A percentile compares a stretch with the other conserved stretches of the same genome.
These are phyloP conservation scores for Geranium rotundifolium DNA, from an alignment of 345 rosid species.

Conservation along the genomic window DNA sequence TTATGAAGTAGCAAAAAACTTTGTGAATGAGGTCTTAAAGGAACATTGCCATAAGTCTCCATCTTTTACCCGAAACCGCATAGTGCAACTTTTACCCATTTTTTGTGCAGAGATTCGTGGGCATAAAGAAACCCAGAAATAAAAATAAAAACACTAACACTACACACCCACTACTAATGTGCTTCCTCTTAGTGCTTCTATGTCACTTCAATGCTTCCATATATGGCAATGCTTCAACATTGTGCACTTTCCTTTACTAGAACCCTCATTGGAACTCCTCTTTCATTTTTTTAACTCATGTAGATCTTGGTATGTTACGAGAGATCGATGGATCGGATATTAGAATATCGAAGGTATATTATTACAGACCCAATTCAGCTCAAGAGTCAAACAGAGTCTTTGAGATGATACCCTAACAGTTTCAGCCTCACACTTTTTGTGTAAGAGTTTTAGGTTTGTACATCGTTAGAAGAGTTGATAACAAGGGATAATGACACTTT, in stretches of 20 bases:
- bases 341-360: too few relatives aligned
- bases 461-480: too few relatives aligned
- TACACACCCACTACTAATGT: background rate
- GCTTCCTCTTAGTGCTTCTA: background rate
- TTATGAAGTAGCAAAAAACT: background rate
- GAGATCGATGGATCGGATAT: too few relatives aligned
- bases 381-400: too few relatives aligned
- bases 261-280: background rate
- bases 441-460: too few relatives aligned
- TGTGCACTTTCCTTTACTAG: slow-evolving; percentile 12
- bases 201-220: slow-evolving; percentile 12
- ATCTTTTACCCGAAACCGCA: background rate
- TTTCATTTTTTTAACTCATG: too few relatives aligned
- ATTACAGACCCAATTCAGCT: too few relatives aligned
- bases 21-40: slow-evolving; percentile 3
- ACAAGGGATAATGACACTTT: too few relatives aligned
- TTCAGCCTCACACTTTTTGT: too few relatives aligned
- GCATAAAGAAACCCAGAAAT: slow-evolving; percentile 4
- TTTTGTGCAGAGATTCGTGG: slow-evolving; percentile 13
- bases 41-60: slow-evolving; percentile 7
- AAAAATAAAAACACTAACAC: slow-evolving; percentile 16
- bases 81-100: slow-evolving; percentile 7
- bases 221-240: slow-evolving; percentile 2
- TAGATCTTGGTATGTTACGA: background rate
- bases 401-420: too few relatives aligned